These are phyloP conservation scores for Salvia sclarea DNA, from an alignment of 305 asterid genomes.

Conservation along the genomic window DNA sequence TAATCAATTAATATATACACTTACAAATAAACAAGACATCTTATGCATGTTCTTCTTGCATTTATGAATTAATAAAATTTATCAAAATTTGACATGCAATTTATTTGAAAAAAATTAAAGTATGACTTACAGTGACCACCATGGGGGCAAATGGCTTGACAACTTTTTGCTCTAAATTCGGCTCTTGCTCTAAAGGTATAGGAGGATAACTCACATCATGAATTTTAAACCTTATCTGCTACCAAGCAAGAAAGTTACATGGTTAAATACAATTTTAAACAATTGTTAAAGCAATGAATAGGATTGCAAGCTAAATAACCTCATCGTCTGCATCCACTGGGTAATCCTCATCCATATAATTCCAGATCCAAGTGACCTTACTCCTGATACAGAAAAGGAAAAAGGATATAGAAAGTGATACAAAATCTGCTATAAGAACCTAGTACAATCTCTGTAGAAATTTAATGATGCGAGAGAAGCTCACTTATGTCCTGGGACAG, in stretches of 20 bases:
- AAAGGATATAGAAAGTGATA: constrained; percentile 21
- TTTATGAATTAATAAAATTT: not conserved
- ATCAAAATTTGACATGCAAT: not conserved
- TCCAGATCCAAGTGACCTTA: constrained; percentile 69
- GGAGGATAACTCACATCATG: constrained; percentile 64
- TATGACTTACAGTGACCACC: constrained; percentile 66
- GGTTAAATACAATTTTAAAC: constrained; percentile 15
- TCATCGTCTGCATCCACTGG: constrained; percentile 66
- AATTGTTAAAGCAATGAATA: not conserved
- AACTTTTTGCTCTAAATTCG: constrained; percentile 39
- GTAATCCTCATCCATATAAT: constrained; percentile 46
- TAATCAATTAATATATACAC: not conserved
- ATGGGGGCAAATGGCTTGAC: constrained; percentile 78
- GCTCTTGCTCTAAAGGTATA: constrained; percentile 57
- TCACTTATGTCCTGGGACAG: constrained; percentile 65
- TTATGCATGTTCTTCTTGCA: too few relatives aligned
- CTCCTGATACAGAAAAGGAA: constrained; percentile 46
- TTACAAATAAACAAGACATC: not conserved
- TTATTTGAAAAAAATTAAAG: not conserved
- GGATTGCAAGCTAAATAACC: constrained; percentile 42
- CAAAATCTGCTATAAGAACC: constrained; percentile 3
- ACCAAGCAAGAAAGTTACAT: constrained; percentile 26
- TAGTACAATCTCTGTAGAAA: constrained; percentile 2
- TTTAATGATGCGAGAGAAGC: constrained; percentile 31
- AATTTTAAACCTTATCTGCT: constrained; percentile 82